Base-by-base conservation (phyloP, 495 filamentous ascomycete species). In the Cudoniella acicularis region DNA sequence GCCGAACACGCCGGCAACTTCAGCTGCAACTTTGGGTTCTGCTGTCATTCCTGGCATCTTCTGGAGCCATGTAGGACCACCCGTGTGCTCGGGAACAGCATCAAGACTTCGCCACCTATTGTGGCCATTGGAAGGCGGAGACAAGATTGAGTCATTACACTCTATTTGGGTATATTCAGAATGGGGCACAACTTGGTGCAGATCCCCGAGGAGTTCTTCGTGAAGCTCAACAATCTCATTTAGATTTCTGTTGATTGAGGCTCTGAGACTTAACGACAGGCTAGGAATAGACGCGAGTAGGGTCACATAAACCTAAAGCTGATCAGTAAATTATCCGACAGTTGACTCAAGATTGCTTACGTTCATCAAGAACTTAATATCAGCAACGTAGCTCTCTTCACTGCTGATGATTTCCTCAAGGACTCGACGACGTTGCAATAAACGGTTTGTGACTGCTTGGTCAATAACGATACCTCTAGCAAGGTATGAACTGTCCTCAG, bases 311-410 rank as follows among this genome's bases (percentile, higher is more conserved):
- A 87, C 83, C 86, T 88, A 52, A 1, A 20, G 6, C 6, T n/a
- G 6, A 21, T 46, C 11, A 46, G 43, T n/a, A 46, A 24, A 10
- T 9, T 24, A 50, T 25, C 23, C 6, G 48, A 25, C 10, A 21
- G 20, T 18, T 24, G 6, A 50, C 10, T 10, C 20, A 50, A 21
- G 40, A 51, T 21, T 57, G 20, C 80, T 65, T 75, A 96, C 94
- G 68, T 92, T 90, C 64, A 87, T 83, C 56, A 98, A 76, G 51
- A 92, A 88, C 64, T 89, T 90, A 52, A 98, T 70, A 60, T 96
- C 93, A 17, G 83, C 83, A 55, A 97, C 82, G 72, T 98, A 98
- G 63, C 89, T 86, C 66, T 92, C 87, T 71, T 98, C 94, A 0
- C 91, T 93, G 45, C 71, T 79, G 52, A 96, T 79, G 18, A 98